phyloP scores from a whole-genome alignment of 805 yeast species.

The Yueomyces sp. region DNA sequence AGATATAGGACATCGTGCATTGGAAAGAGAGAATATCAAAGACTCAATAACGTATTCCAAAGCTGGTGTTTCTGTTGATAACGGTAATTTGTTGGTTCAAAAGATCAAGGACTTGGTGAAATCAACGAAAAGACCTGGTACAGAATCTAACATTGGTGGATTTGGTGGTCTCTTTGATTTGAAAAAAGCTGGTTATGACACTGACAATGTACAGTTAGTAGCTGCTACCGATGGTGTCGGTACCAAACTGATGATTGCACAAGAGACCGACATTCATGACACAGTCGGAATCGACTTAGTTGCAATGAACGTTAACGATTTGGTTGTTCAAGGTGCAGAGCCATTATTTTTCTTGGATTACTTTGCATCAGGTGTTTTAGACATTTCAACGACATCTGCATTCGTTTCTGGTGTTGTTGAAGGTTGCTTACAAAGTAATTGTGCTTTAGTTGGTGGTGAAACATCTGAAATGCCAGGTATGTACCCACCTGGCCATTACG shows the following conservation, averaged over 20 bases:
- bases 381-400: conserved; percentile 67
- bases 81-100: conserved; percentile 83
- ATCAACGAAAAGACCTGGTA: conserved; percentile 89
- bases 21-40: conserved; percentile 23
- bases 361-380: conserved; percentile 89
- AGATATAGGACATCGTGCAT: conserved; percentile 95
- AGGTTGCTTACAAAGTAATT: conserved; percentile 89
- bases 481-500: conserved; percentile 91
- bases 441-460: conserved; percentile 98
- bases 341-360: conserved; percentile 91
- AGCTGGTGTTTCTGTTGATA: conserved; percentile 96
- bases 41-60: conserved; percentile 68
- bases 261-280: conserved; percentile 72
- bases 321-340: conserved; percentile 98
- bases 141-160: conserved; percentile 97
- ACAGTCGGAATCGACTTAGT: conserved; percentile 99
- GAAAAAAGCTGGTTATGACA: conserved; percentile 68
- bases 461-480: conserved; percentile 99
- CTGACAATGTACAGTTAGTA: conserved; percentile 69
- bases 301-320: conserved; percentile 97
- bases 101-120: conserved; percentile 82
- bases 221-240: conserved; percentile 99
- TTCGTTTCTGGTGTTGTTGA: conserved; percentile 93
- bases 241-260: conserved; percentile 90
- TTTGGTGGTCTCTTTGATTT: conserved; percentile 95